Percentiles rank a stretch among this genome's conserved stretches.
phyloP scores from a whole-genome alignment of 768 basidiomycete species.

The Mycena vulgaris region DNA sequence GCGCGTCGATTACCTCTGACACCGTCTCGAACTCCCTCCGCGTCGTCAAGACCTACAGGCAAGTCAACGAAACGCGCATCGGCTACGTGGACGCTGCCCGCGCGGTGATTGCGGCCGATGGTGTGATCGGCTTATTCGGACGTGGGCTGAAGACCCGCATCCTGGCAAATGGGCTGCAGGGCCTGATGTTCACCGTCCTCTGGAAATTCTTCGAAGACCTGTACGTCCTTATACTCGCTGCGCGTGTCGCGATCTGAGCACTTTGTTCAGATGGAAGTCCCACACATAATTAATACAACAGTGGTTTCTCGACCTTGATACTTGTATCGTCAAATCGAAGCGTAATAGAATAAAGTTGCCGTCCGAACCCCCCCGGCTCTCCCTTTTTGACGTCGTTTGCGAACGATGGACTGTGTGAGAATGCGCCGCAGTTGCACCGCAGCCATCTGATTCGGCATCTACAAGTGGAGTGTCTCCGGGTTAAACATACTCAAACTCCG shows the following conservation, averaged over 20 bases:
- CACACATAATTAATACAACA: slow-evolving; percentile 39
- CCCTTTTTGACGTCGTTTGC: no score
- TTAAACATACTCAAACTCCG: no score
- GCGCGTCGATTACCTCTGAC: slow-evolving; percentile 88
- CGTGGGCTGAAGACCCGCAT: slow-evolving; percentile 93
- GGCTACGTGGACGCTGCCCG: slow-evolving; percentile 85
- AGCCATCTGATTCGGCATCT: no score
- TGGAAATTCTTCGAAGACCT: slow-evolving; percentile 94
- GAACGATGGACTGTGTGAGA: no score
- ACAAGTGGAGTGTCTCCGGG: no score
- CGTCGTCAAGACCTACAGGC: slow-evolving; percentile 96
- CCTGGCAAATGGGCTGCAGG: slow-evolving; percentile 92
- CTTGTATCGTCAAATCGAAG: neutral
- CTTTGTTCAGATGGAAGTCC: slow-evolving; percentile 50
- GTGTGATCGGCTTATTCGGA: slow-evolving; percentile 85
- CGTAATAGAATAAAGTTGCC: no score
- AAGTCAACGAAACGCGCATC: slow-evolving; percentile 87
- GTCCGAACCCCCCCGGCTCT: no score
- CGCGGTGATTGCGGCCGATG: slow-evolving; percentile 83
- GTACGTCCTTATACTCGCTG: slow-evolving; percentile 62
- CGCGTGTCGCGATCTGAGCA: neutral
- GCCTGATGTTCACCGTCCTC: slow-evolving; percentile 90
- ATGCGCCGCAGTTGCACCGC: no score
- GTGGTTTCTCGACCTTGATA: neutral
- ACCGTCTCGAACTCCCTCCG: slow-evolving; percentile 90